Conservation (phyloP, 1,284 basidiomycete genomes). For the Stygiomarasmius scandens region DNA sequence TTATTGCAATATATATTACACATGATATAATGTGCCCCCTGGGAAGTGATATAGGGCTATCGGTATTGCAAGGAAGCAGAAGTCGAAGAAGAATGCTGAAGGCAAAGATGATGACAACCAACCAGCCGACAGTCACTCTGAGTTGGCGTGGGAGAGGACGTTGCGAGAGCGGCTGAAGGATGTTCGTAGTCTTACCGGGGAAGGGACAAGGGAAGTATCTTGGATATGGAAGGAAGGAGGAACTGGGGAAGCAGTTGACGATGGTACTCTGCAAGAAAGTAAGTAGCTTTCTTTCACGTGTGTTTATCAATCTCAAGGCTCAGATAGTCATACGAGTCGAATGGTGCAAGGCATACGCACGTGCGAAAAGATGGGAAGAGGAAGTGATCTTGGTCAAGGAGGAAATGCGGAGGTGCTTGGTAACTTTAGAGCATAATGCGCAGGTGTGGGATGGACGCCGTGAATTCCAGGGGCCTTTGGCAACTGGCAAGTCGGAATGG, state of each 20-base stretch:
- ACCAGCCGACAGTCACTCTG: no score
- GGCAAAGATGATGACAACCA: no score
- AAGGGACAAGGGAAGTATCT: background rate
- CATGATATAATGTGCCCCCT: no score
- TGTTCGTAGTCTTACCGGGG: background rate
- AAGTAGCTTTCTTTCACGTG: background rate
- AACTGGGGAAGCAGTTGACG: background rate
- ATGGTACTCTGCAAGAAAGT: background rate
- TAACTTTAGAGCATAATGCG: conserved; percentile 1
- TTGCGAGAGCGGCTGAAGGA: no score
- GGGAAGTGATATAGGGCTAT: background rate
- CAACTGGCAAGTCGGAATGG: background rate
- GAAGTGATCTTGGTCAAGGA: background rate
- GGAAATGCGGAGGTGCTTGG: background rate
- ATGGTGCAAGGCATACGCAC: conserved; percentile 6
- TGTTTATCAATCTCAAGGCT: background rate
- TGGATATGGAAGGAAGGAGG: conserved; percentile 9
- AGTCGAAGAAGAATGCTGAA: background rate
- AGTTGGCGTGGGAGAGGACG: no score
- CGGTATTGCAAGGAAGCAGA: background rate
- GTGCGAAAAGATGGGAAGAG: background rate
- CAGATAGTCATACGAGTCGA: background rate
- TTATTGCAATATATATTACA: no score
- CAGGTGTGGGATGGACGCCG: background rate
- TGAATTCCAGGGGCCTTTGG: background rate